Evolutionary conservation across 1,139 yeast genomes (phyloP), one percentile per base, ranked within the genome.

Genomic region (Suhomyces wounanorum): DNA sequence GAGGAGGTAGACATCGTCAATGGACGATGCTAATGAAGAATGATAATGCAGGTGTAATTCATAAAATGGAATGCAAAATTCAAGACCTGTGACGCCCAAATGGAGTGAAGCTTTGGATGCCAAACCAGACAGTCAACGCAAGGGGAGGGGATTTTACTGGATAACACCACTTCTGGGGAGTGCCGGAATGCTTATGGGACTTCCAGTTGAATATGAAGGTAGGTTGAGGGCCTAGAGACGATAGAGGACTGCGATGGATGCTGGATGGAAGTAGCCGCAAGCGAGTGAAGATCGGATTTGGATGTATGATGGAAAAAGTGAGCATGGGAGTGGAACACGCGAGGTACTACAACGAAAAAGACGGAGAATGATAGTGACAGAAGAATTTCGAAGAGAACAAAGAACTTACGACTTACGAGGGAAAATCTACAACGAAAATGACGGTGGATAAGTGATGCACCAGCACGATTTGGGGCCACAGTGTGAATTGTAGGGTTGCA

Each of bases 1-100:
- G 48, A 30, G 21, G 52, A 49, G 33, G 18, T 21, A 31, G 50
- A 46, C 52, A 49, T 49, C 44, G 45, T 37, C 46, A n/a, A 21
- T n/a, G 40, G 49, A 45, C 44, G 44, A 45, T 14, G 36, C 48
- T 40, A 40, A 8, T 10, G n/a, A 9, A 13, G 14, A 10, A 14
- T 9, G 25, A 14, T n/a, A 18, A 40, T 45, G 48, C 44, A 23
- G 28, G 23, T 7, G 26, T 9, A n/a, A 40, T n/a, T 23, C 48
- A 45, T 45, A 40, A 7, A 45, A 25, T 31, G 43, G 37, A 44
- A 44, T 44, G 47, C 47, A 38, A 44, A 39, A 44, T 17, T 8
- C 35, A 28, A 25, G 30, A 18, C 31, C 13, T 14, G 37, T 33
- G 37, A 16, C 18, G 37, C 37, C 37, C 37, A 33, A 7, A 6